Percentiles rank a stretch among this genome's conserved stretches.
Evolutionary conservation across 345 rosid species (phyloP).

Genomic region (Ceriops tagal): DNA sequence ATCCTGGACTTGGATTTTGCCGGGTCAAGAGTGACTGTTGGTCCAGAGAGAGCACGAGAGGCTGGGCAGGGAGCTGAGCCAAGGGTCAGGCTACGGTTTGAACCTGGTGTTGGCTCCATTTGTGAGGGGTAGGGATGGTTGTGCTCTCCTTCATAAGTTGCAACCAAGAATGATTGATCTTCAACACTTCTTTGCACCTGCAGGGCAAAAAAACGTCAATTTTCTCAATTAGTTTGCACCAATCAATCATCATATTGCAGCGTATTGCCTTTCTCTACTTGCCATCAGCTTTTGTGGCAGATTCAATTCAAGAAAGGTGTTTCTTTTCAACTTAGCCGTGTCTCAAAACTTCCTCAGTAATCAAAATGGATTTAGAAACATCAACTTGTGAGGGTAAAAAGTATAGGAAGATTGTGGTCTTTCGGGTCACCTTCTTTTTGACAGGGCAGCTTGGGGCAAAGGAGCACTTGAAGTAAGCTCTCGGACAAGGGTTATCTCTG

Average conservation of each 20-base stretch:
- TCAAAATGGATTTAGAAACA: neutral
- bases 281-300: too few relatives aligned
- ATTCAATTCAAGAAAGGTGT: neutral
- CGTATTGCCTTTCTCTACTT: too few relatives aligned
- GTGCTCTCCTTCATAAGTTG: conserved; percentile 98
- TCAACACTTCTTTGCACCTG: conserved; percentile 94
- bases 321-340: neutral
- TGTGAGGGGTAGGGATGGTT: conserved; percentile 78
- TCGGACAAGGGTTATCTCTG: conserved; percentile 94
- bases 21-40: conserved; percentile 48
- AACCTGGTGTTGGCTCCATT: conserved; percentile 47
- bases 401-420: neutral
- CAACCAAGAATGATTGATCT: conserved; percentile 79
- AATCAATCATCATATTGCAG: too few relatives aligned
- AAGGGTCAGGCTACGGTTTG: conserved; percentile 35
- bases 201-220: conserved; percentile 10
- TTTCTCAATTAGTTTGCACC: too few relatives aligned
- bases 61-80: conserved; percentile 48
- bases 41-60: conserved; percentile 36
- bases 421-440: conserved; percentile 70
- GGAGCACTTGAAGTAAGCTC: conserved; percentile 98
- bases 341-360: neutral
- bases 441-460: conserved; percentile 95
- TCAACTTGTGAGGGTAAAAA: neutral
- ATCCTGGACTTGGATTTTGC: conserved; percentile 40